These are phyloP conservation scores for Suillus hirtellus DNA, from an alignment of 768 basidiomycete species.

Conservation along the genomic window DNA sequence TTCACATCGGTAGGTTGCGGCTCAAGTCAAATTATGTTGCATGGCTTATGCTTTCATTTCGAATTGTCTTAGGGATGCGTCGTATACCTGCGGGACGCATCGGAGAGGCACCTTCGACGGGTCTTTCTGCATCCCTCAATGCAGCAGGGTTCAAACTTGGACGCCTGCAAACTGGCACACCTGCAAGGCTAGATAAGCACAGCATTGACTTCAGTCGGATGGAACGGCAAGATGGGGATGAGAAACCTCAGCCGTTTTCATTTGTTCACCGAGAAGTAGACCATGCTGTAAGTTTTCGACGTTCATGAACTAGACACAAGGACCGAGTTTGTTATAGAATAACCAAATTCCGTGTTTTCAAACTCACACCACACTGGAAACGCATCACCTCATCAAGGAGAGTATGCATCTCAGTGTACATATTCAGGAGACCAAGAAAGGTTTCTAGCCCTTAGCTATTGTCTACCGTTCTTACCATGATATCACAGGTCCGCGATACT, in stretches of 20 bases:
- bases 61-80: slow-evolving; percentile 52
- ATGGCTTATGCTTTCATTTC: not conserved
- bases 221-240: slow-evolving; percentile 67
- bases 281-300: slow-evolving; percentile 54
- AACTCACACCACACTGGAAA: slow-evolving; percentile 70
- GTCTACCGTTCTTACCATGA: not conserved
- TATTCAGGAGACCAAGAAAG: slow-evolving; percentile 88
- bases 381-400: slow-evolving; percentile 73
- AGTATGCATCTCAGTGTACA: slow-evolving; percentile 81
- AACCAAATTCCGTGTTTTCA: slow-evolving; percentile 74
- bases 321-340: slow-evolving; percentile 40
- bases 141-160: slow-evolving; percentile 80
- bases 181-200: slow-evolving; percentile 69
- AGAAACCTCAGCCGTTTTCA: slow-evolving; percentile 69
- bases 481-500: slow-evolving; percentile 78
- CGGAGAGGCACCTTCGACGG: slow-evolving; percentile 67
- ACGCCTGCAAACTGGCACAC: slow-evolving; percentile 84
- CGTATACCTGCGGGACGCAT: slow-evolving; percentile 79
- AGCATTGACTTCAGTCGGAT: slow-evolving; percentile 72
- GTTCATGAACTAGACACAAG: slow-evolving; percentile 6
- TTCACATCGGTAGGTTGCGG: slow-evolving; percentile 69
- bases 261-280: slow-evolving; percentile 67
- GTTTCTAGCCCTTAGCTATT: slow-evolving; percentile 32
- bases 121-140: slow-evolving; percentile 74
- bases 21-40: not conserved